Evolutionary conservation across 2,329 filamentous ascomycete genomes (phyloP), one percentile per base, ranked within the genome.

Genomic region (Drechslerella stenobrocha): DNA sequence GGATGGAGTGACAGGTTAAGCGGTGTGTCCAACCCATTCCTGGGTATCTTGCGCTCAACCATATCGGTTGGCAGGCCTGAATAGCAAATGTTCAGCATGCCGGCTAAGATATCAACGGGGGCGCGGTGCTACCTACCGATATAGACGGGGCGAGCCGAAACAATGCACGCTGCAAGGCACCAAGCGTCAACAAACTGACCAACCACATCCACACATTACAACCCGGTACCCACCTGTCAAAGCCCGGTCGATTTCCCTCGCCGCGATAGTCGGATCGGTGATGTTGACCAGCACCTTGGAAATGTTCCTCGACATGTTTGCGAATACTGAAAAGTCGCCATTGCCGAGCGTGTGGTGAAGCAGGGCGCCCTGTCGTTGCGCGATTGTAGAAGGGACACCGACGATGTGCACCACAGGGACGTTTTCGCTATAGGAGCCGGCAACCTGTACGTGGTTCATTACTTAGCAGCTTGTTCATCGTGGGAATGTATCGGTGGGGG

Each of bases 291-390:
- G 80, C 20, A 84, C 83, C 74, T 85, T 87, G 0, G 88, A 88
- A 72, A 95, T 84, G 51, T 84, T 77, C 46, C 81, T 79, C 75
- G 81, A 88, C 87, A 95, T 95, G 74, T 88, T 83, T 71, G 84
- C 81, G 76, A 95, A 95, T 56, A 90, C 88, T 67, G 87, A 85
- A 77, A 88, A 95, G 77, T 95, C 87, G 64, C 89, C 87, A 72
- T 89, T 88, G 58, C 84, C 85, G 1, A 89, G 82, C 0, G 87
- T 88, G 76, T 89, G 87, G 75, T 90, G 87, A 53, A 84, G 75
- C 26, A 82, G 74, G 18, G 72, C 76, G 40, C 79, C 79, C 70
- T 77, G 75, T 59, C 76, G 77, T 72, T 82, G 80, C 3, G 78
- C 78, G 13, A 76, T 69, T 9, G 80, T 81, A 15, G 77, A 78